These are phyloP conservation scores for Suillus lakei DNA, from an alignment of 768 basidiomycete species.

Conservation along the genomic window DNA sequence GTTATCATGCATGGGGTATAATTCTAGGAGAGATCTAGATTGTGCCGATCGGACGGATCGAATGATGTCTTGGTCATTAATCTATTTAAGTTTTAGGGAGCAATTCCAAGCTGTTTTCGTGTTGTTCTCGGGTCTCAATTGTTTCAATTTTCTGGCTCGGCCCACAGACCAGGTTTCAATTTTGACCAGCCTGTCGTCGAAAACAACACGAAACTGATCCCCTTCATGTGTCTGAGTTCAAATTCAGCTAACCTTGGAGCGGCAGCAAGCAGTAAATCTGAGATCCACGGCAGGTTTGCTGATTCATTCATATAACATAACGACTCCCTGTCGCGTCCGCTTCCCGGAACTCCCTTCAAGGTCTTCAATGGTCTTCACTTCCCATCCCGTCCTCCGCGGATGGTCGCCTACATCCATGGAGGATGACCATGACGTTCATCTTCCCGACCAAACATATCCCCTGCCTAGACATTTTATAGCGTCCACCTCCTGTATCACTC, in stretches of 20 bases:
- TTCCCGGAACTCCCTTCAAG: slow-evolving; percentile 27
- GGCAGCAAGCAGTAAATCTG: neutral
- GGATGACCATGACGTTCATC: slow-evolving; percentile 33
- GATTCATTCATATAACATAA: slow-evolving; percentile 7
- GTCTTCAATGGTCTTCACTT: slow-evolving; percentile 25
- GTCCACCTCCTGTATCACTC: slow-evolving; percentile 4
- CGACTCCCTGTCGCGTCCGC: neutral
- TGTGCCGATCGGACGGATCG: neutral
- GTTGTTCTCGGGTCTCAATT: neutral
- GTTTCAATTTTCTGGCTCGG: neutral
- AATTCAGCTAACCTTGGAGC: neutral
- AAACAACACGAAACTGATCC: neutral
- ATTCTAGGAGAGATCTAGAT: neutral
- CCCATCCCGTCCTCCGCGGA: slow-evolving; percentile 23
- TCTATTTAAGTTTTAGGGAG: neutral
- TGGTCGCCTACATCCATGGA: slow-evolving; percentile 31
- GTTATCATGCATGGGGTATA: neutral
- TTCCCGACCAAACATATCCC: slow-evolving; percentile 22
- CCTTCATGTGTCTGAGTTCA: slow-evolving; percentile 1
- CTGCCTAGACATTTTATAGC: slow-evolving; percentile 11
- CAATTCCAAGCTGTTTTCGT: neutral
- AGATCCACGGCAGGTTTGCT: neutral
- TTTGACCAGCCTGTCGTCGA: neutral
- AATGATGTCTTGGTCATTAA: slow-evolving; percentile 4
- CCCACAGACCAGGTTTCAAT: neutral